phyloP scores from a whole-genome alignment of 2,329 filamentous ascomycete genomes.

The Plenodomus lindquistii region DNA sequence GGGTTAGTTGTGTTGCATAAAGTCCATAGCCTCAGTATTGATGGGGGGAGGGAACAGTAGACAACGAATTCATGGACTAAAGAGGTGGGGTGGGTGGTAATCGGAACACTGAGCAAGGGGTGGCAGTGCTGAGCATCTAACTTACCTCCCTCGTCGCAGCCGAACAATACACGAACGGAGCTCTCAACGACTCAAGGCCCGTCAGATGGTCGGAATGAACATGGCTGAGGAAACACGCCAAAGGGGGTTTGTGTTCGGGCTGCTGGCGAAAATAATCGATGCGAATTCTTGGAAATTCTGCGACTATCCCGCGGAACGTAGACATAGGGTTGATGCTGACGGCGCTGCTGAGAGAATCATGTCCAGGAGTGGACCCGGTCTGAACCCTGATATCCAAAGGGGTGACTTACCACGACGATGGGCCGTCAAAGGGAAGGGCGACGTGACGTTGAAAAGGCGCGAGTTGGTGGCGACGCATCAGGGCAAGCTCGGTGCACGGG shows the following conservation, averaged over 20 bases:
- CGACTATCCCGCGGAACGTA: conserved; percentile 42
- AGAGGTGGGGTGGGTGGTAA: neutral
- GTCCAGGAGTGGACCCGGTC: neutral
- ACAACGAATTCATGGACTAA: too few relatives aligned
- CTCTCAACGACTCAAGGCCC: conserved; percentile 74
- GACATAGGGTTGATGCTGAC: conserved; percentile 25
- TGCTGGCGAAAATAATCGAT: conserved; percentile 79
- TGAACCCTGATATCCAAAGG: neutral
- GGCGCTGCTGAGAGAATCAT: conserved; percentile 1
- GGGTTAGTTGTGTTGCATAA: neutral
- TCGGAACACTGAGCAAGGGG: neutral
- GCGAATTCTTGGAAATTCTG: conserved; percentile 78
- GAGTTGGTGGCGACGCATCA: neutral
- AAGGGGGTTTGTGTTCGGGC: conserved; percentile 60
- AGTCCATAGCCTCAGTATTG: too few relatives aligned
- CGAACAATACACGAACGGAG: conserved; percentile 90
- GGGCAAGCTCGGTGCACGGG: neutral
- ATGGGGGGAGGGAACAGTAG: neutral
- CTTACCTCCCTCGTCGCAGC: conserved; percentile 72
- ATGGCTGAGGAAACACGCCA: conserved; percentile 90
- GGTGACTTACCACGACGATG: neutral
- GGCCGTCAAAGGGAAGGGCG: neutral
- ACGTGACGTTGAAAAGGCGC: neutral
- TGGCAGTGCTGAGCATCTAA: conserved; percentile 1
- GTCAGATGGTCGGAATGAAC: conserved; percentile 87